These are phyloP conservation scores for Colletotrichum sp. DNA, from an alignment of 2,329 filamentous ascomycete species.

Conservation along the genomic window DNA sequence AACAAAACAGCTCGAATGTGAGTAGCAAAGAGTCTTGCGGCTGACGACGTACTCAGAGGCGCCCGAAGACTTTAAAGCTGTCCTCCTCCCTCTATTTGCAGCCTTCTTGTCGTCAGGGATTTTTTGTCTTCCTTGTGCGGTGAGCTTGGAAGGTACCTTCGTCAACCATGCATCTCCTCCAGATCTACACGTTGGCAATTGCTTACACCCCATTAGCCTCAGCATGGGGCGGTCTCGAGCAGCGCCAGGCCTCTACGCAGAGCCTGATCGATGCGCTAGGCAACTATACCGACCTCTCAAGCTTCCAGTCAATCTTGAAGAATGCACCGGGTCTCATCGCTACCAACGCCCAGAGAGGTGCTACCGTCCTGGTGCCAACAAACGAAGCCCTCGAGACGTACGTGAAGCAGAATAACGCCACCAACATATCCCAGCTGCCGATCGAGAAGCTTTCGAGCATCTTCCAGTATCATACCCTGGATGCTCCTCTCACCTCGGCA, in stretches of 20 bases:
- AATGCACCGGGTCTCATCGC: neutral
- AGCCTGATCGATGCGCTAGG: slow-evolving; percentile 1
- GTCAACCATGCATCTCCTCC: neutral
- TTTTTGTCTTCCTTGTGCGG: too few relatives aligned
- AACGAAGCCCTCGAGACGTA: slow-evolving; percentile 7
- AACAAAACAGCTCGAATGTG: neutral
- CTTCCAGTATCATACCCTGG: slow-evolving; percentile 34
- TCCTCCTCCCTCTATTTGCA: neutral
- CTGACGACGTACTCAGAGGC: neutral
- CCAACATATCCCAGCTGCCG: slow-evolving; percentile 35
- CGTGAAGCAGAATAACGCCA: slow-evolving; percentile 1
- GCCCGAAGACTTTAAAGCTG: neutral
- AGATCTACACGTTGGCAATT: neutral
- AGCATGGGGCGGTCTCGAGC: neutral
- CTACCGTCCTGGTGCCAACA: slow-evolving; percentile 18
- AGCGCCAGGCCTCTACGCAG: neutral
- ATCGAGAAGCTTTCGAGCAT: slow-evolving; percentile 39
- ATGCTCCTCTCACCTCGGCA: slow-evolving; percentile 11
- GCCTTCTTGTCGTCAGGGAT: neutral
- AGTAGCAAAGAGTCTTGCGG: neutral
- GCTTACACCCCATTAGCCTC: neutral
- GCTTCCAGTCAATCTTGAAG: slow-evolving; percentile 6
- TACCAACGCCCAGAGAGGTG: neutral
- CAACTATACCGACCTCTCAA: slow-evolving; percentile 1
- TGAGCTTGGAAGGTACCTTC: neutral